A percentile compares a stretch with the other conserved stretches of the same genome.
These are phyloP conservation scores for Halteria grandinella DNA, from an alignment of 73 alveolate species.

Conservation along the genomic window DNA sequence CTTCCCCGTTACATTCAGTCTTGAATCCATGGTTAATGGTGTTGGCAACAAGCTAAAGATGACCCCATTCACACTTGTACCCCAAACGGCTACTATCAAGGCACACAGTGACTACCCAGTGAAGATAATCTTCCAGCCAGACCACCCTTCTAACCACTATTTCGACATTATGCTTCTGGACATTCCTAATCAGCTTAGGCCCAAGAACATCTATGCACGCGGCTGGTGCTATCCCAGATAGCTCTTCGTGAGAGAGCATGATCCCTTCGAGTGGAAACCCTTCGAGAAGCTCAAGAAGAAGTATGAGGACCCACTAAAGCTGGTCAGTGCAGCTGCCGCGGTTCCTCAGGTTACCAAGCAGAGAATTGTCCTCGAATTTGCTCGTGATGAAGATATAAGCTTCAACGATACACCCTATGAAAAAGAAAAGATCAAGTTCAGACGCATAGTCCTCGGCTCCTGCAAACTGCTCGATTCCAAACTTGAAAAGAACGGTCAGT, in stretches of 20 bases:
- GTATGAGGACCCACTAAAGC: constrained; percentile 72
- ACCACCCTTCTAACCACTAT: constrained; percentile 87
- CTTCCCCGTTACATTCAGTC: constrained; percentile 88
- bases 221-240: constrained; percentile 94
- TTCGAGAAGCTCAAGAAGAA: constrained; percentile 66
- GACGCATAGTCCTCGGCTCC: constrained; percentile 89
- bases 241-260: constrained; percentile 83
- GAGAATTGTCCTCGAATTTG: constrained; percentile 78
- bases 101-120: constrained; percentile 80
- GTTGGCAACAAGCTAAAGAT: constrained; percentile 83
- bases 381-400: constrained; percentile 65
- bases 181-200: constrained; percentile 93
- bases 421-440: constrained; percentile 69
- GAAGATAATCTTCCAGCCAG: constrained; percentile 90
- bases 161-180: constrained; percentile 86
- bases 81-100: constrained; percentile 90
- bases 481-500: constrained; percentile 91
- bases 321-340: not conserved
- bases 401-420: constrained; percentile 37
- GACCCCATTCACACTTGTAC: constrained; percentile 87
- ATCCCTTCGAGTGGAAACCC: constrained; percentile 84
- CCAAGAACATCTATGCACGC: constrained; percentile 84
- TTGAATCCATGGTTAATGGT: constrained; percentile 82
- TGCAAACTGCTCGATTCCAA: constrained; percentile 92
- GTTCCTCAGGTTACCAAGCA: constrained; percentile 33